Evolutionary conservation across 2,329 filamentous ascomycete species (phyloP), one percentile per base, ranked within the genome.

Genomic region (Aspergillus intermedius): DNA sequence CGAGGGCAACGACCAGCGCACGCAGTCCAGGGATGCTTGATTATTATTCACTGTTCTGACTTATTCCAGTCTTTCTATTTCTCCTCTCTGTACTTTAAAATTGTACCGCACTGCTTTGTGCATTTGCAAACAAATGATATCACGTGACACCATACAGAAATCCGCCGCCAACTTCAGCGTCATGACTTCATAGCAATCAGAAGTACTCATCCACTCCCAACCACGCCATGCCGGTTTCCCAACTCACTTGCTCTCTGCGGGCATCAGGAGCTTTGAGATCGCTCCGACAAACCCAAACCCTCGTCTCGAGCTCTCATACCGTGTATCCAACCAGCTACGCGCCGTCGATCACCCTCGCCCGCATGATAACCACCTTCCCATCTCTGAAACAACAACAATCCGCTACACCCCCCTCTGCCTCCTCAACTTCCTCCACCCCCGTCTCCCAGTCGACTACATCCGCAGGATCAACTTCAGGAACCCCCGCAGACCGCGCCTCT

Each of bases 1-100:
- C 54, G 84, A 94, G 60, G 84, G 89, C 44, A 97, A 97, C 67
- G 84, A 95, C 60, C 74, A 86, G 66, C 81, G 93, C 61, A 96
- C 91, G 0, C 78, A 78, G 47, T 84, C 79, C 39, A 91, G 89
- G 64, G 84, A 95, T 64, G 78, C 76, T 34, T 81, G 58, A 60
- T 39, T 30, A 43, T 15, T n/a, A 17, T 17, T 28, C 23, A 43
- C 37, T 6, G 30, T 25, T 43, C 17, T 9, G 32, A 47, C 32
- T 37, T 34, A 43, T 40, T n/a, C 10, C 10, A 44, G 25, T 30
- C 25, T 30, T 15, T 45, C 15, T 42, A 13, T 9, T 21, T 45
- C 5, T 45, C 22, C 44, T 50, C 35, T 19, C 49, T 52, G 47
- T 49, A 48, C 46, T 49, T 13, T 47, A 49, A 25, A 35, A 30